Evolutionary conservation across 129 eudicot species (phyloP).

Genomic region (Tanacetum coccineum): DNA sequence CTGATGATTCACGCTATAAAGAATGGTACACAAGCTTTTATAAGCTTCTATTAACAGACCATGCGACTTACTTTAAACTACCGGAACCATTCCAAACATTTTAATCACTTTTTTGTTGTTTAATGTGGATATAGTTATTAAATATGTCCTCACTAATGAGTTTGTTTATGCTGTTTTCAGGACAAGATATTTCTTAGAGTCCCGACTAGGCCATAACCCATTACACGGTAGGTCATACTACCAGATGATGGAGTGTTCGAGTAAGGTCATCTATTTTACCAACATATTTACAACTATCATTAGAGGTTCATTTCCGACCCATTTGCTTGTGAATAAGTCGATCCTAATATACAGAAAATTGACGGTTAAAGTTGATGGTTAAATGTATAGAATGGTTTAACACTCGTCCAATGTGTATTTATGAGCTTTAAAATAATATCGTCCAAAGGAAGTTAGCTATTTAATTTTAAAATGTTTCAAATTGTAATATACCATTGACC

Average conservation of each 20-base stretch:
- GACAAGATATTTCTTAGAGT: constrained; percentile 95
- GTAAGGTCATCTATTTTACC: too few species aligned
- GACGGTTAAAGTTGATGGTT: too few species aligned
- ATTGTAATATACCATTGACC: too few species aligned
- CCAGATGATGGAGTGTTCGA: constrained; percentile 99
- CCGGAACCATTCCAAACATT: not conserved
- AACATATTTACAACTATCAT: constrained; percentile 9
- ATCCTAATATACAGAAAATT: too few species aligned
- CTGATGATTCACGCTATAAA: constrained; percentile 97
- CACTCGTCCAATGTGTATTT: too few species aligned
- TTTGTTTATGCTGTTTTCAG: constrained; percentile 34
- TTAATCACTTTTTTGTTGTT: not conserved
- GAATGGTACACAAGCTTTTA: constrained; percentile 63
- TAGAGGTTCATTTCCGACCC: too few species aligned
- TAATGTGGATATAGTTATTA: constrained; percentile 4
- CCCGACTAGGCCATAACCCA: constrained; percentile 94
- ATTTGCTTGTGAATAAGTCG: too few species aligned
- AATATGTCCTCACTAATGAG: constrained; percentile 1
- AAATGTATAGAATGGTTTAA: too few species aligned
- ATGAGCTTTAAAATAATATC: too few species aligned
- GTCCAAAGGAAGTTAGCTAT: too few species aligned
- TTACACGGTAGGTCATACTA: constrained; percentile 95
- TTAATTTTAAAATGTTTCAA: too few species aligned
- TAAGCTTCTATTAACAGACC: constrained; percentile 5
- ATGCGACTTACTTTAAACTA: not conserved